Base-by-base conservation (phyloP, 106 monocot genomes). In the Triglochin maritima region DNA sequence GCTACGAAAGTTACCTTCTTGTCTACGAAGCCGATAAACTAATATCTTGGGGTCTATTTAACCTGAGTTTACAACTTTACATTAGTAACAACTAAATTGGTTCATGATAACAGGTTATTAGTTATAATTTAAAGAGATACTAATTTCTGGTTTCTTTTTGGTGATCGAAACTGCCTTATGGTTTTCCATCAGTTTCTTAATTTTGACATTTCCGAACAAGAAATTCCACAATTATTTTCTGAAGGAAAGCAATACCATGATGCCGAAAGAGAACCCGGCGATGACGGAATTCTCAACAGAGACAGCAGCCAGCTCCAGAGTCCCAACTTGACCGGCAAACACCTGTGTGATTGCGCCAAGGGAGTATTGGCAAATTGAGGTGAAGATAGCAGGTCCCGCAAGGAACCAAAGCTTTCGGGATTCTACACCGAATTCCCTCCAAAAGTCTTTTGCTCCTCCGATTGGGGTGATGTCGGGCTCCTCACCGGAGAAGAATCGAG, bases 231-330 rank as follows among this genome's bases (percentile, higher is more conserved):
- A n/a, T n/a, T n/a, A n/a, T n/a, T n/a, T n/a, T n/a, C n/a, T n/a
- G n/a, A n/a, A n/a, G n/a, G n/a, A n/a, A n/a, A n/a, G n/a, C n/a
- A 2, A 11, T 50, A 81, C 81, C 81, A 81, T 72, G 8, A 81
- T 5, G 12, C 81, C 81, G 52, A 73, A 81, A 50, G 64, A 62
- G 64, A 81, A 68, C 29, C 81, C 81, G 16, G 70, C 73, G 53
- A 81, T 69, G 73, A 81, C 73, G 17, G 59, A 61, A 60, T 81
- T 75, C 68, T 70, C 77, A 53, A 72, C 16, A 17, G 77, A 72
- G 42, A 81, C 77, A 42, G 81, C 77, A 13, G 77, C 81, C 58
- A 81, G 81, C 49, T 68, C 72, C 9, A 81, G 66, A 10, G 77
- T 73, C 13, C 73, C 72, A 44, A 81, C 53, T 4, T 81, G 81